Percentiles rank a stretch among this genome's conserved stretches.
These are phyloP conservation scores for Gaultheria prostrata DNA, from an alignment of 148 eudicot species.

Conservation along the genomic window DNA sequence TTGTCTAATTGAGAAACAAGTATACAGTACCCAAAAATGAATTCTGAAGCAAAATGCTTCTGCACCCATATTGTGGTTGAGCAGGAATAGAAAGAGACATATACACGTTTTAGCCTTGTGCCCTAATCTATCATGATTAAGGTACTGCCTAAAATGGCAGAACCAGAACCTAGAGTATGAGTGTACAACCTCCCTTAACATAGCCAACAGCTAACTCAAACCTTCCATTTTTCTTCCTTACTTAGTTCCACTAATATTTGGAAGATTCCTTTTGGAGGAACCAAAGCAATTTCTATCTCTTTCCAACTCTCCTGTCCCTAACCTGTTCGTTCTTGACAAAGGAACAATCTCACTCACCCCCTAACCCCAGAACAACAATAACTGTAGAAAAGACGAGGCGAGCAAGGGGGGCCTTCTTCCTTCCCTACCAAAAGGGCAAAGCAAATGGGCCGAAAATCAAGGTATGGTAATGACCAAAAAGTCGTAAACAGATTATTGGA, in stretches of 20 bases:
- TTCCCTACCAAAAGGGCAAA: neutral
- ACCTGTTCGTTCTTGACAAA: neutral
- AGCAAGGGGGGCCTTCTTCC: neutral
- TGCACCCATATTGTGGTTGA: slow-evolving; percentile 1
- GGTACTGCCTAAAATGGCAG: neutral
- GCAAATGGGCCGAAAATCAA: neutral
- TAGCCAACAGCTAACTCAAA: neutral
- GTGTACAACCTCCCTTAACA: neutral
- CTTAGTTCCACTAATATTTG: neutral
- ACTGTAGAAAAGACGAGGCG: neutral
- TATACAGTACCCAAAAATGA: neutral
- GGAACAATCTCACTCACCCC: neutral
- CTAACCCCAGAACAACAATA: neutral
- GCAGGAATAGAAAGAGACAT: neutral
- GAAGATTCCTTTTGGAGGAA: neutral
- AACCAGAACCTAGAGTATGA: neutral
- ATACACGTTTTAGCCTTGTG: neutral
- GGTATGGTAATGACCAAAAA: neutral
- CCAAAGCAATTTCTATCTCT: neutral
- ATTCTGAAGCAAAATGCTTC: neutral
- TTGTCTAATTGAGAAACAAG: neutral
- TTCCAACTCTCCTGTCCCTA: neutral
- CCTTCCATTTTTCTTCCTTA: neutral
- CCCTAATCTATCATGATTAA: neutral
- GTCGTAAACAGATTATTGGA: neutral